Base-by-base conservation (phyloP, 192 early-diverging fungal genomes). In the Umbelopsis sp. region DNA sequence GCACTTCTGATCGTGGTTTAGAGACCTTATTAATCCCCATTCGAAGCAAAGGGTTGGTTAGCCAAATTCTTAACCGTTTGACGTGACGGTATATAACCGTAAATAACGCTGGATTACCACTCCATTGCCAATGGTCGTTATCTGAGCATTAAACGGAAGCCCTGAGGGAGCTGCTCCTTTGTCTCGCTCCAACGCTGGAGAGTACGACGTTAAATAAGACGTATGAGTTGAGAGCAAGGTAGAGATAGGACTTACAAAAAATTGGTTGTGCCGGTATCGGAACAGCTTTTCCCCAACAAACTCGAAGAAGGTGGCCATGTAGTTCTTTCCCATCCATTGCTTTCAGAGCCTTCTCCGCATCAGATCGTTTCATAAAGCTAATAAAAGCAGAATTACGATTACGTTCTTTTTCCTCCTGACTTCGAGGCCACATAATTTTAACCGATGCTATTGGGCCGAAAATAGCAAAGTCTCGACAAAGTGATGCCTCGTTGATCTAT, bases 341-440 rank as follows among this genome's bases (percentile, higher is more conserved):
- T 36, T 82, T 74, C 7, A 95, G 66, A 3, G 96, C 95, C 24
- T 80, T 69, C 14, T 81, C 88, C 1, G 96, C 96, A 74, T 85
- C 83, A 12, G 62, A 72, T 21, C 96, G 84, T 20, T 86, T 82
- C 93, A 96, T 96, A 76, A 94, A 98, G 68, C 93, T 91, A 16
- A 98, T 92, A 83, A 98, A 98, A 21, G 92, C 94, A 66, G 85
- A 91, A 71, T 94, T 95, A 11, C 88, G 80, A 50, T 88, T 85
- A 12, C 95, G 87, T 22, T 91, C 91, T 41, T 86, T 86, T 77
- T 95, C 93, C 52, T 95, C 94, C n/a, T 77, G 82, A 0, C 91
- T 91, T 16, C 96, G 91, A 3, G 95, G 95, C 95, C 95, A 96
- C 96, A 98, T 95, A 50, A 98, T 91, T 74, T 98, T 98, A 56